Evolutionary conservation across 805 yeast species (phyloP).

Genomic region (Schwanniomyces sp.): DNA sequence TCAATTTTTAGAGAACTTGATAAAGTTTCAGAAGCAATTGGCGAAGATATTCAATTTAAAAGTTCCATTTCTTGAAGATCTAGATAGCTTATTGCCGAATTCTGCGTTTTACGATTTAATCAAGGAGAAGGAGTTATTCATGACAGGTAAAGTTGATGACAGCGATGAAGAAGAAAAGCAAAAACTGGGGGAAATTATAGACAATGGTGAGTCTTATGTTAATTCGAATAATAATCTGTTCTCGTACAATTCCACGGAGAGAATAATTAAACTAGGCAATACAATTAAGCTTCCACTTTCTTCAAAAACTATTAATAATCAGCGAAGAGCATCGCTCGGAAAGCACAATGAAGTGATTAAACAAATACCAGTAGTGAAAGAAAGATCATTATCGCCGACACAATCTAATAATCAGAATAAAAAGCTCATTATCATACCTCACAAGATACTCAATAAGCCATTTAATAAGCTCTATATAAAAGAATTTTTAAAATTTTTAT

Average conservation of each 20-base stretch:
- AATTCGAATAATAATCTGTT: constrained; percentile 6
- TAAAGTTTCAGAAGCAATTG: constrained; percentile 20
- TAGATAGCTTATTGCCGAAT: constrained; percentile 20
- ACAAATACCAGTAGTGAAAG: constrained; percentile 1
- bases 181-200: background rate
- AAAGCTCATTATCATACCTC: constrained; percentile 38
- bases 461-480: constrained; percentile 34
- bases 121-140: constrained; percentile 29
- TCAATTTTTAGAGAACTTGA: constrained; percentile 27
- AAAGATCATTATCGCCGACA: background rate
- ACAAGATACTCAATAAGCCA: constrained; percentile 41
- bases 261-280: constrained; percentile 31
- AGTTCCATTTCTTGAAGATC: constrained; percentile 26
- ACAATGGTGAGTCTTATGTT: background rate
- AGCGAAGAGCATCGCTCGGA: constrained; percentile 16
- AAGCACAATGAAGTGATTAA: constrained; percentile 1
- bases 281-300: constrained; percentile 25
- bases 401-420: constrained; percentile 8
- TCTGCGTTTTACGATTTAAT: constrained; percentile 25
- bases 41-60: constrained; percentile 15
- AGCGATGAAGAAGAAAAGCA: constrained; percentile 7
- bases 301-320: constrained; percentile 27
- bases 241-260: constrained; percentile 13
- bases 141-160: constrained; percentile 18
- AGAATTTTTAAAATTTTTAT: constrained; percentile 37